These are phyloP conservation scores for Ascochyta lentis DNA, from an alignment of 2,329 filamentous ascomycete genomes.

Conservation along the genomic window DNA sequence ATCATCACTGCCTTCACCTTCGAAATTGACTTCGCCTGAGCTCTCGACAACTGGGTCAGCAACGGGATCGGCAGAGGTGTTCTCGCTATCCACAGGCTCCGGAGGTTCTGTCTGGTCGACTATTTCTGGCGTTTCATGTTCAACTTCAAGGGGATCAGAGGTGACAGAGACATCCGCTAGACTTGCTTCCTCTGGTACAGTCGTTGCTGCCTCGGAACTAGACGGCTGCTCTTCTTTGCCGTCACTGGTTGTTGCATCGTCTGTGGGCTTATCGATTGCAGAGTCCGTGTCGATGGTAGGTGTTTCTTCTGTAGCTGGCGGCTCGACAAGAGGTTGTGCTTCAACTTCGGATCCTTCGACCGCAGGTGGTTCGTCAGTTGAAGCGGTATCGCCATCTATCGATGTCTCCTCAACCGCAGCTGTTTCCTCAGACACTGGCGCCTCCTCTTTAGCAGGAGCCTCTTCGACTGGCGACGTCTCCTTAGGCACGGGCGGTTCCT, in stretches of 20 bases:
- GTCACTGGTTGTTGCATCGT: not conserved
- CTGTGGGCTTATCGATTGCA: not conserved
- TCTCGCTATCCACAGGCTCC: not conserved
- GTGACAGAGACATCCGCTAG: not conserved
- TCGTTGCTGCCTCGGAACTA: not conserved
- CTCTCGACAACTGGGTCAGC: not conserved
- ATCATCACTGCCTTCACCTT: conserved; percentile 3
- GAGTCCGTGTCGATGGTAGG: not conserved
- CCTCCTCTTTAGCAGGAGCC: not conserved
- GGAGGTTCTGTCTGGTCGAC: not conserved
- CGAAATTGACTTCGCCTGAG: not conserved
- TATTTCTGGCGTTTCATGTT: not conserved
- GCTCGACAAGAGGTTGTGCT: not conserved
- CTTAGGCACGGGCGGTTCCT: not conserved
- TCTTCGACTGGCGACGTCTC: not conserved
- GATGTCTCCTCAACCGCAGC: not conserved
- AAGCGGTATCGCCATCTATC: not conserved
- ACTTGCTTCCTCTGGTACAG: not conserved
- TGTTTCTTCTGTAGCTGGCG: not conserved
- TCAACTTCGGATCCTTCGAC: not conserved
- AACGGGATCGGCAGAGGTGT: not conserved
- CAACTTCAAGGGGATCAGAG: not conserved
- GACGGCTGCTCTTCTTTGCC: not conserved
- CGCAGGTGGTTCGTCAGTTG: not conserved
- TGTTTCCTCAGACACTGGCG: not conserved